phyloP scores from a whole-genome alignment of 2,329 filamentous ascomycete species.

The Dactylellina haptotyla region DNA sequence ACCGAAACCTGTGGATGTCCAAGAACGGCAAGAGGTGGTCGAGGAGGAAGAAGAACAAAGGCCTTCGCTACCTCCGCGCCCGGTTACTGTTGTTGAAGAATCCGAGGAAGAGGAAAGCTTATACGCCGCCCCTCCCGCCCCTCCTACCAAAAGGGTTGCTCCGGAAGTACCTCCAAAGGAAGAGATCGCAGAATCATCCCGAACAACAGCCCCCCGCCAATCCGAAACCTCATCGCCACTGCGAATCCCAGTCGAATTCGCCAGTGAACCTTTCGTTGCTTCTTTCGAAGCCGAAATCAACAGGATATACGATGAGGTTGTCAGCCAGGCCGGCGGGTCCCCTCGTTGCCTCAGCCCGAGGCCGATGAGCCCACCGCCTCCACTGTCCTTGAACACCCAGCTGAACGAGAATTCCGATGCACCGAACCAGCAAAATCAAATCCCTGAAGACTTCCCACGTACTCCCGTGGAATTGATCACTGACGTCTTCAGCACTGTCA shows the following conservation, averaged over 20 bases:
- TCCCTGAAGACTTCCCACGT: slow-evolving; percentile 28
- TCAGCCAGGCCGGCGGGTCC: slow-evolving; percentile 43
- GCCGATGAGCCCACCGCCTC: slow-evolving; percentile 24
- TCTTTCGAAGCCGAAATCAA: slow-evolving; percentile 53
- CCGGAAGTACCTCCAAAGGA: slow-evolving; percentile 27
- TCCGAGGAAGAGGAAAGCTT: slow-evolving; percentile 42
- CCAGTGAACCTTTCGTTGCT: slow-evolving; percentile 39
- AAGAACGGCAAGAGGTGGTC: not conserved
- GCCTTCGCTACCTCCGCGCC: not conserved
- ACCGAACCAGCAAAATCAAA: slow-evolving; percentile 9
- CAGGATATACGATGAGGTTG: slow-evolving; percentile 47
- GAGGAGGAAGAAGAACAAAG: not conserved
- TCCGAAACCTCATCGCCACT: not conserved
- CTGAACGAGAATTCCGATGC: not conserved
- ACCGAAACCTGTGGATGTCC: no score
- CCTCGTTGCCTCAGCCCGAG: slow-evolving; percentile 43
- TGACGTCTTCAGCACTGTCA: slow-evolving; percentile 39
- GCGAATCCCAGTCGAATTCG: slow-evolving; percentile 40
- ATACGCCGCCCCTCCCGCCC: slow-evolving; percentile 38
- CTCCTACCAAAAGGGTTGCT: not conserved
- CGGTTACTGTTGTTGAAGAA: slow-evolving; percentile 10
- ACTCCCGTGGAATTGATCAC: slow-evolving; percentile 46
- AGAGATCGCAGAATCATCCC: slow-evolving; percentile 14
- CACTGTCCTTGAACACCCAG: slow-evolving; percentile 8
- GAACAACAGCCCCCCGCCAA: not conserved